These are phyloP conservation scores for Epichloe typhina DNA, from an alignment of 2,329 filamentous ascomycete species.

Conservation along the genomic window DNA sequence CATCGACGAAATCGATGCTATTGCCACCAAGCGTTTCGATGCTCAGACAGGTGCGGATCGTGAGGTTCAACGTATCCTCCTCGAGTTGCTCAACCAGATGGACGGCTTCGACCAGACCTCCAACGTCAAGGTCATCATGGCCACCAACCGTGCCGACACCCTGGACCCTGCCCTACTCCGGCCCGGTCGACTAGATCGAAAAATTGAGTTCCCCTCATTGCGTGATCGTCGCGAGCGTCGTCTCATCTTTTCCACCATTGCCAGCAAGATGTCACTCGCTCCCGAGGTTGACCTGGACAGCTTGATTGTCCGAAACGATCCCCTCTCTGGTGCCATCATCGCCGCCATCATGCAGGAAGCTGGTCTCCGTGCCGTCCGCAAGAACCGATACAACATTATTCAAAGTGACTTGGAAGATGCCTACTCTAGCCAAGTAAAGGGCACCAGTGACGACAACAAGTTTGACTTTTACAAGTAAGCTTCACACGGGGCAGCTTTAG, in stretches of 20 bases:
- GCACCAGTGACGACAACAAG: slow-evolving; percentile 49
- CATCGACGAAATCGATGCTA: slow-evolving; percentile 98
- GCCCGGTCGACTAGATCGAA: slow-evolving; percentile 88
- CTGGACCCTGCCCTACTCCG: slow-evolving; percentile 89
- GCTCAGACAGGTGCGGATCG: slow-evolving; percentile 95
- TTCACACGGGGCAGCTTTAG: not conserved
- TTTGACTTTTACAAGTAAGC: slow-evolving; percentile 85
- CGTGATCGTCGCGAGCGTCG: slow-evolving; percentile 88
- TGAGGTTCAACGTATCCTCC: slow-evolving; percentile 95
- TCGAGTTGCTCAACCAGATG: slow-evolving; percentile 98
- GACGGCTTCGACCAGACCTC: slow-evolving; percentile 97
- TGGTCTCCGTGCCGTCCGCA: slow-evolving; percentile 81
- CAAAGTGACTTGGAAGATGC: slow-evolving; percentile 94
- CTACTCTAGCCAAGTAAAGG: slow-evolving; percentile 95
- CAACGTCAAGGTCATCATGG: slow-evolving; percentile 99
- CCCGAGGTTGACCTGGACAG: slow-evolving; percentile 95
- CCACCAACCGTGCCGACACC: slow-evolving; percentile 95
- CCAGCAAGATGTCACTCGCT: slow-evolving; percentile 89
- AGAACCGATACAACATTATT: slow-evolving; percentile 99
- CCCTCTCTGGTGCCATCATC: slow-evolving; percentile 87
- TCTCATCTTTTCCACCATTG: slow-evolving; percentile 95
- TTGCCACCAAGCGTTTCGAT: slow-evolving; percentile 98
- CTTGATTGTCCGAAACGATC: slow-evolving; percentile 92
- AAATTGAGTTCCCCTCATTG: slow-evolving; percentile 97
- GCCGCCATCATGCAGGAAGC: slow-evolving; percentile 99